phyloP scores from a whole-genome alignment of 306 rosid genomes.

The Ochetophila trinervis region DNA sequence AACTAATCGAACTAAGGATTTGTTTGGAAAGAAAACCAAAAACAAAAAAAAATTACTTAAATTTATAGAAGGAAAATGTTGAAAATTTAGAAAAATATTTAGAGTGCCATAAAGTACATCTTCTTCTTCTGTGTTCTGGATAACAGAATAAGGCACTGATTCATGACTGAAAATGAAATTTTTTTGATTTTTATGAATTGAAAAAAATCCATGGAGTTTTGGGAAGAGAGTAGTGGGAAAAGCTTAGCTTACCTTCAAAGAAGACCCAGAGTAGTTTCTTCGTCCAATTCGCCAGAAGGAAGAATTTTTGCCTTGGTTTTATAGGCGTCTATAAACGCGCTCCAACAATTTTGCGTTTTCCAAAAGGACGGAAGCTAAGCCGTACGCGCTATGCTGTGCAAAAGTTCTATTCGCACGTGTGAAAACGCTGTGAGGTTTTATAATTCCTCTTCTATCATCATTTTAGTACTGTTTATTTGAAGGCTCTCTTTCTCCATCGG shows the following conservation, averaged over 20 bases:
- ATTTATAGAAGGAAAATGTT: too few species aligned
- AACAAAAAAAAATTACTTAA: too few species aligned
- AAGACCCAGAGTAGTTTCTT: constrained; percentile 1
- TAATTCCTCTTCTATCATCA: not conserved
- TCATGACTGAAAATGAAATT: too few species aligned
- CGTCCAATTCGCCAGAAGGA: constrained; percentile 1
- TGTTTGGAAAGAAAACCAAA: too few species aligned
- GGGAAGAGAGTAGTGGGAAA: not conserved
- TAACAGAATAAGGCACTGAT: too few species aligned
- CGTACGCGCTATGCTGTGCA: constrained; percentile 12
- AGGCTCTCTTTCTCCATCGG: constrained; percentile 29
- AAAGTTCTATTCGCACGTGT: constrained; percentile 23
- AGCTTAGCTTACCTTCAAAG: constrained; percentile 15
- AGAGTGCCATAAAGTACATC: too few species aligned
- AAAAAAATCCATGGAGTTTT: too few species aligned
- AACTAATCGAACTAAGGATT: too few species aligned
- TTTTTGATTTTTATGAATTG: too few species aligned
- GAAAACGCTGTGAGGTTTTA: constrained; percentile 17
- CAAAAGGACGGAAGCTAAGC: not conserved
- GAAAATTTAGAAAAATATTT: too few species aligned
- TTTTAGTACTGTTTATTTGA: constrained; percentile 27
- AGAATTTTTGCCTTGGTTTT: not conserved
- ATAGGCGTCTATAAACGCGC: constrained; percentile 30
- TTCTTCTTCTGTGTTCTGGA: too few species aligned
- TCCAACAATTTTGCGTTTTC: not conserved